Evolutionary conservation across 2,329 filamentous ascomycete genomes (phyloP).

Genomic region (Ophiostoma perfectum): DNA sequence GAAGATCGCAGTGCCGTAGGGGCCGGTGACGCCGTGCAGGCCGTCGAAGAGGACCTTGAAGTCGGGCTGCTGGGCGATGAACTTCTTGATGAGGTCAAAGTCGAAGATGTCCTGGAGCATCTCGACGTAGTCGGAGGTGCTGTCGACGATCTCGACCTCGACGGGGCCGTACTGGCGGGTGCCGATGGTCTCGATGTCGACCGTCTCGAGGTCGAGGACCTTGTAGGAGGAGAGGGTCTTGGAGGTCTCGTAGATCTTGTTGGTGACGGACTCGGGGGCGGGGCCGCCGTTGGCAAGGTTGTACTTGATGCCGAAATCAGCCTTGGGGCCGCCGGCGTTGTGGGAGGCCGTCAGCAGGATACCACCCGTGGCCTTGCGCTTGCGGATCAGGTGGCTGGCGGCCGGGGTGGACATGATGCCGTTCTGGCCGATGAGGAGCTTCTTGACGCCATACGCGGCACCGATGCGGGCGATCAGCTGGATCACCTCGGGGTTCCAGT

Average conservation of each 20-base stretch:
- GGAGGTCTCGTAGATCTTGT: constrained; percentile 93
- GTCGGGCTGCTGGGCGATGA: constrained; percentile 78
- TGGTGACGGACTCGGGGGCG: constrained; percentile 90
- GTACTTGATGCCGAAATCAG: constrained; percentile 99
- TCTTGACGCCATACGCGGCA: constrained; percentile 96
- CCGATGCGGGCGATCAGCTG: constrained; percentile 97
- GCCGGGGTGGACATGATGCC: constrained; percentile 96
- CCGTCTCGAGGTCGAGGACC: constrained; percentile 75
- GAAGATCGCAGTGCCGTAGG: constrained; percentile 92
- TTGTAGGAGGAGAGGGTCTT: constrained; percentile 91
- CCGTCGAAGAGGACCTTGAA: constrained; percentile 98
- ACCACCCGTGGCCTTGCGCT: constrained; percentile 89
- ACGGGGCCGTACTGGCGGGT: constrained; percentile 76
- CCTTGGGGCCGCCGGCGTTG: constrained; percentile 90
- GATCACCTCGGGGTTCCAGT: constrained; percentile 93
- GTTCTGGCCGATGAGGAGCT: constrained; percentile 91
- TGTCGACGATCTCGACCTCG: constrained; percentile 94
- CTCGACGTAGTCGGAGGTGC: constrained; percentile 80
- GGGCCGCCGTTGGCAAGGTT: constrained; percentile 95
- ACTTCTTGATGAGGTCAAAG: constrained; percentile 90
- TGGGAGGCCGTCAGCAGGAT: constrained; percentile 96
- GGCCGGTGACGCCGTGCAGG: constrained; percentile 88
- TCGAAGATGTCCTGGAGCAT: constrained; percentile 99
- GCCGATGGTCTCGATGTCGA: constrained; percentile 80
- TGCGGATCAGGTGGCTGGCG: constrained; percentile 91